A percentile compares a stretch with the other conserved stretches of the same genome.
Conservation (phyloP, 163 green algal species). For the Scenedesmus sp. region DNA sequence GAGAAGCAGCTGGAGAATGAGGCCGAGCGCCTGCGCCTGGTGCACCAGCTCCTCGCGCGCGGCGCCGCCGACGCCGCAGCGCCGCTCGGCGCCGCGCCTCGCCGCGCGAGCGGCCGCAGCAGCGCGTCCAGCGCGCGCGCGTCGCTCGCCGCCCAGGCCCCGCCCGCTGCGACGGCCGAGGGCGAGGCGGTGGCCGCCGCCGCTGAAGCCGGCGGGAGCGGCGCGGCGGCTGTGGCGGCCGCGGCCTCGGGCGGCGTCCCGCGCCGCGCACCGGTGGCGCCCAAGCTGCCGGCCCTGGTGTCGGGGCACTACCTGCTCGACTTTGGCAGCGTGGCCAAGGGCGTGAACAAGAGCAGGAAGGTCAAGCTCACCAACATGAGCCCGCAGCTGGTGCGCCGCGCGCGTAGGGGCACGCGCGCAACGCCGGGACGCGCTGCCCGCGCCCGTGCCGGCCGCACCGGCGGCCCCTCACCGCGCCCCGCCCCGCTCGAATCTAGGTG, state of each 20-base stretch:
- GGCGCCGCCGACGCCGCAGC: constrained; percentile 10
- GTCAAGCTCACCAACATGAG: constrained; percentile 79
- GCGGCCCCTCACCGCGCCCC: neutral
- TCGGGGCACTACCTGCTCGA: constrained; percentile 77
- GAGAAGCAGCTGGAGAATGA: constrained; percentile 54
- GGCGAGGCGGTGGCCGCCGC: neutral
- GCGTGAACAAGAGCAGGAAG: constrained; percentile 60
- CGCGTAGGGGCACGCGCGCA: neutral
- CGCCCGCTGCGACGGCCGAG: neutral
- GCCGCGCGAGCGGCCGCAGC: neutral
- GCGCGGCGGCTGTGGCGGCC: neutral
- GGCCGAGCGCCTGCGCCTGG: constrained; percentile 63
- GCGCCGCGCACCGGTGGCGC: neutral
- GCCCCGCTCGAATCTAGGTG: too few species aligned
- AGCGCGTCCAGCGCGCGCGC: neutral
- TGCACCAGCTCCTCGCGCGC: constrained; percentile 48
- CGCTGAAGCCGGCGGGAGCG: neutral
- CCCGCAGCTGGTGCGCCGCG: constrained; percentile 55
- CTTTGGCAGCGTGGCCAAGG: constrained; percentile 81
- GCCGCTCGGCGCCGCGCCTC: too few species aligned
- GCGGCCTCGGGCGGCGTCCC: neutral
- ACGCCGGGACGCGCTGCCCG: too few species aligned
- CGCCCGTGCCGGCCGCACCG: neutral
- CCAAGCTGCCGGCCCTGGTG: constrained; percentile 47
- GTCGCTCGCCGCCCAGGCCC: neutral